A percentile compares a stretch with the other conserved stretches of the same genome.
Evolutionary conservation across 1,284 basidiomycete genomes (phyloP).

Genomic region (Heimioporus retisporus): DNA sequence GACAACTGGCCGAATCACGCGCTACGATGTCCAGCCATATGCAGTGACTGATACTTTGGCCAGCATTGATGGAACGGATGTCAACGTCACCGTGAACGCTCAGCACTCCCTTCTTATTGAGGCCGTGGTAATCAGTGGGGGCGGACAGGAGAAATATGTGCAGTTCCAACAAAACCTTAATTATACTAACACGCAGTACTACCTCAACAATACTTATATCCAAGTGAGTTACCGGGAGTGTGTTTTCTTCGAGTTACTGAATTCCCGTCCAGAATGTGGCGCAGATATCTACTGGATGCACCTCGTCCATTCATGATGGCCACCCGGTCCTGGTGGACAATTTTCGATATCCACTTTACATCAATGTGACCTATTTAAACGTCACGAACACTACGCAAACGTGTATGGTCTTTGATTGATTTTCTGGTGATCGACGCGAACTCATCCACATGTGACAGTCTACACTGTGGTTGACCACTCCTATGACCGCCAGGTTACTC

Average conservation of each 20-base stretch:
- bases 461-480: constrained; percentile 71
- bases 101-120: constrained; percentile 58
- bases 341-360: constrained; percentile 75
- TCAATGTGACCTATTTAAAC: too few relatives aligned
- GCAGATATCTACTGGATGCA: constrained; percentile 69
- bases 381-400: too few relatives aligned
- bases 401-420: too few relatives aligned
- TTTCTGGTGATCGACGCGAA: too few relatives aligned
- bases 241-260: constrained; percentile 2
- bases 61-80: constrained; percentile 43
- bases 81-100: constrained; percentile 61
- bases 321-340: constrained; percentile 66
- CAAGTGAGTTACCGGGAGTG: constrained; percentile 47
- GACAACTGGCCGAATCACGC: too few relatives aligned
- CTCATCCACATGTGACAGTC: constrained; percentile 49
- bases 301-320: too few relatives aligned
- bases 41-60: constrained; percentile 16
- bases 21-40: too few relatives aligned
- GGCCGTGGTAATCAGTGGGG: constrained; percentile 58
- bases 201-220: constrained; percentile 48
- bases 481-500: constrained; percentile 68
- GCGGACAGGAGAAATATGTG: constrained; percentile 59
- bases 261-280: constrained; percentile 58
- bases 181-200: constrained; percentile 63
- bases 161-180: constrained; percentile 57